These are phyloP conservation scores for Yarrowia galli DNA, from an alignment of 1,139 yeast species.

Conservation along the genomic window DNA sequence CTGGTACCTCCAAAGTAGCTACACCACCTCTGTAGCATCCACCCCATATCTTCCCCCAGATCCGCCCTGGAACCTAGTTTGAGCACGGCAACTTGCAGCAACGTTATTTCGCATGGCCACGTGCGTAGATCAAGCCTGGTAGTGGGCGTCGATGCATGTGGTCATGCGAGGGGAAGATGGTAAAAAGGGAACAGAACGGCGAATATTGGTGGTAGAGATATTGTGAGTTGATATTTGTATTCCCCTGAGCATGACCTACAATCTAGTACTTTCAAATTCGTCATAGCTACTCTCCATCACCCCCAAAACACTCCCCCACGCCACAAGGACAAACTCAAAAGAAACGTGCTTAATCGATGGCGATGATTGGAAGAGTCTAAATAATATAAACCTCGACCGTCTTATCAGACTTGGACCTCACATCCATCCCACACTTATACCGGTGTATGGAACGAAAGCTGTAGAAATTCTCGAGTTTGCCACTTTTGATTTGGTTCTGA, in stretches of 20 bases:
- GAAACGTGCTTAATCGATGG: constrained; percentile 17
- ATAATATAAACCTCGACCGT: background rate
- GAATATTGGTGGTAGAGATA: background rate
- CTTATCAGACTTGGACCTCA: constrained; percentile 16
- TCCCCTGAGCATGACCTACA: background rate
- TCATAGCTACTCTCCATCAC: no score
- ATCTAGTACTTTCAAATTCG: background rate
- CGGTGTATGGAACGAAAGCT: constrained; percentile 14
- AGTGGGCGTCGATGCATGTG: constrained; percentile 36
- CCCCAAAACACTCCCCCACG: background rate
- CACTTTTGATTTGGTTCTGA: background rate
- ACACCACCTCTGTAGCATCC: background rate
- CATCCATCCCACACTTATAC: constrained; percentile 5
- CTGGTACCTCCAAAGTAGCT: background rate
- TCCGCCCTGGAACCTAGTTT: constrained; percentile 9
- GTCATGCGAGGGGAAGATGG: constrained; percentile 13
- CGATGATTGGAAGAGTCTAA: constrained; percentile 22
- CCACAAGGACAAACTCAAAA: background rate
- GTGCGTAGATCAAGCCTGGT: constrained; percentile 37
- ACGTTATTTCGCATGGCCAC: constrained; percentile 26
- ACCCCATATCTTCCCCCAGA: background rate
- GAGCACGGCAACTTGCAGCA: constrained; percentile 29
- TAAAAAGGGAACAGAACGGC: background rate
- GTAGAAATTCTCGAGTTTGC: background rate
- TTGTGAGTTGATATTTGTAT: background rate